Evolutionary conservation across 1,284 basidiomycete species (phyloP).

Genomic region (Microbotryum saponariae): DNA sequence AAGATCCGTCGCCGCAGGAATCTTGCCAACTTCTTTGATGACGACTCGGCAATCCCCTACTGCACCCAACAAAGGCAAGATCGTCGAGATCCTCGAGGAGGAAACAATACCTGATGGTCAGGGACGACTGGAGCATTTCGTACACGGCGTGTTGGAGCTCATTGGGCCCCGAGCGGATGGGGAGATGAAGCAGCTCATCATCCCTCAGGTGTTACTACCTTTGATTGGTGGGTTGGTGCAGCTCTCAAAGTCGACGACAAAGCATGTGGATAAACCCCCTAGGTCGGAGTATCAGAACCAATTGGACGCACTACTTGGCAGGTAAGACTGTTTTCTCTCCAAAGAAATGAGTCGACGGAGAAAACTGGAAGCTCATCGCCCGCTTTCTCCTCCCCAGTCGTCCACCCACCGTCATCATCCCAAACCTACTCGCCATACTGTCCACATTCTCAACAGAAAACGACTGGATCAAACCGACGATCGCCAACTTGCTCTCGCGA

Average conservation of each 20-base stretch:
- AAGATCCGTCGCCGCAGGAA: not conserved
- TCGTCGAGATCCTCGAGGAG: slow-evolving; percentile 15
- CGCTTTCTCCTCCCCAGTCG: not conserved
- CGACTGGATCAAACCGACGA: not conserved
- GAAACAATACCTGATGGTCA: not conserved
- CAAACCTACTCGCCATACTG: slow-evolving; percentile 14
- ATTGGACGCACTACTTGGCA: slow-evolving; percentile 1
- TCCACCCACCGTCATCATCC: slow-evolving; percentile 3
- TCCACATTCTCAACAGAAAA: not conserved
- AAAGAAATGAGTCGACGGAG: not conserved
- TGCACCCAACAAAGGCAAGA: not conserved
- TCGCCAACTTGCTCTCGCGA: slow-evolving; percentile 20
- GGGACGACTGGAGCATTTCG: slow-evolving; percentile 2
- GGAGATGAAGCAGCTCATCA: slow-evolving; percentile 8
- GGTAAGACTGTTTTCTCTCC: not conserved
- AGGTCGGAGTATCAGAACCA: not conserved
- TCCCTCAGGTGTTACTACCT: slow-evolving; percentile 13
- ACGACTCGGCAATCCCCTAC: not conserved
- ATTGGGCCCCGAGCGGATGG: not conserved
- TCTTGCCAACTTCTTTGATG: slow-evolving; percentile 12
- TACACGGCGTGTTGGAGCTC: not conserved
- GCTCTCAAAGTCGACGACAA: not conserved
- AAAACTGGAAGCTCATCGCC: not conserved
- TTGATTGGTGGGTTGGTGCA: slow-evolving; percentile 12
- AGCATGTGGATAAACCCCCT: not conserved